Evolutionary conservation across 2,329 filamentous ascomycete genomes (phyloP).

Genomic region (Colletotrichum paranaense): DNA sequence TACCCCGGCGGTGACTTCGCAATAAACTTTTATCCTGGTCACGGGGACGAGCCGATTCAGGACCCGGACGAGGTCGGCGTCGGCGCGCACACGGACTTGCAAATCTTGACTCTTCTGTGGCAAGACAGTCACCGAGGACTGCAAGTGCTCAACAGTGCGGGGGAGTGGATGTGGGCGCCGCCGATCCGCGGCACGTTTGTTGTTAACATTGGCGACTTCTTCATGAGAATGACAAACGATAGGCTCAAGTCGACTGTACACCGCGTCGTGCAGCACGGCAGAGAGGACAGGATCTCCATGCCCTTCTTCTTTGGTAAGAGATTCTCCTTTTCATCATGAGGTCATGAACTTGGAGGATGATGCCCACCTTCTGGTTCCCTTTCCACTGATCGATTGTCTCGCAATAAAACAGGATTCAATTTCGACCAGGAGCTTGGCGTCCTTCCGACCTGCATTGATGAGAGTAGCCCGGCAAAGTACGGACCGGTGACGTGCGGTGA

Average conservation of each 20-base stretch:
- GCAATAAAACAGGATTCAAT: slow-evolving; percentile 49
- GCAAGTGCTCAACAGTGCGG: slow-evolving; percentile 38
- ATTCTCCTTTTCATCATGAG: background rate
- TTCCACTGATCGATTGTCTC: background rate
- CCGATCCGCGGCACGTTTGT: slow-evolving; percentile 40
- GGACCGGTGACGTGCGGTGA: slow-evolving; percentile 63
- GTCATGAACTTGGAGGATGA: background rate
- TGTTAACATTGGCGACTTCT: slow-evolving; percentile 42
- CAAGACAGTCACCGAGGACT: slow-evolving; percentile 50
- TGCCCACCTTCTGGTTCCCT: background rate
- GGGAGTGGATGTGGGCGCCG: slow-evolving; percentile 40
- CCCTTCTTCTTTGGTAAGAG: slow-evolving; percentile 63
- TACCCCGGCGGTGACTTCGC: slow-evolving; percentile 40
- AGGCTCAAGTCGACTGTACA: slow-evolving; percentile 39
- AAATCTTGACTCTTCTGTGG: slow-evolving; percentile 60
- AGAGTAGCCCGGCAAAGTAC: slow-evolving; percentile 59
- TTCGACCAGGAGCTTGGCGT: slow-evolving; percentile 63
- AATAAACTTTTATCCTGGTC: slow-evolving; percentile 40
- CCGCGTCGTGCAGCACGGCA: slow-evolving; percentile 33
- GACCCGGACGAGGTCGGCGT: slow-evolving; percentile 50
- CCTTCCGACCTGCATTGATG: slow-evolving; percentile 59
- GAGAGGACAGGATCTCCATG: slow-evolving; percentile 52
- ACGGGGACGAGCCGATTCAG: slow-evolving; percentile 28
- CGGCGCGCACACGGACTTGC: slow-evolving; percentile 60
- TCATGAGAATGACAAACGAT: slow-evolving; percentile 41